phyloP scores from a whole-genome alignment of 371 early-diverging fungal species.

The Apophysomyces ossiformis region DNA sequence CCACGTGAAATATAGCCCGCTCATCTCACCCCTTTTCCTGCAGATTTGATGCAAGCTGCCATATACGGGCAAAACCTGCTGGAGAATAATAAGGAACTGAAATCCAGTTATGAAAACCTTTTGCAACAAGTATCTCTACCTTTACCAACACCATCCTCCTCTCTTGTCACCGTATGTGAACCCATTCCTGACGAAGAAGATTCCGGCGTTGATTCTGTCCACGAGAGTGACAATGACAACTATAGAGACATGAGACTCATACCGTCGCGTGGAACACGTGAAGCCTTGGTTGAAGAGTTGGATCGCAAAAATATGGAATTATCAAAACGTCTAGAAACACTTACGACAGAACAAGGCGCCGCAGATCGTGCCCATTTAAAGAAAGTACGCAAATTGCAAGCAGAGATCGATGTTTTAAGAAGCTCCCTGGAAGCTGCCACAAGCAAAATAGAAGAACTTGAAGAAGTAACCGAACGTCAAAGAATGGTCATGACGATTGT shows the following conservation, averaged over 20 bases:
- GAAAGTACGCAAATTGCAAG: conserved; percentile 23
- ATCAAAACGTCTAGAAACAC: conserved; percentile 19
- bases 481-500: conserved; percentile 1
- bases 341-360: conserved; percentile 16
- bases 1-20: conserved; percentile 7
- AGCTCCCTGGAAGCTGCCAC: conserved; percentile 29
- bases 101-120: conserved; percentile 52
- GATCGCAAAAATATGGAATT: conserved; percentile 30
- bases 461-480: conserved; percentile 18
- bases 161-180: conserved; percentile 17
- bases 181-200: conserved; percentile 5
- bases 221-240: conserved; percentile 12
- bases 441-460: conserved; percentile 28
- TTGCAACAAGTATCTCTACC: conserved; percentile 24
- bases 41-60: conserved; percentile 54
- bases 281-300: conserved; percentile 31
- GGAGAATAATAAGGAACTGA: conserved; percentile 49
- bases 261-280: conserved; percentile 21
- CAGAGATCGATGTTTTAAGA: conserved; percentile 24
- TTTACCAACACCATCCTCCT: conserved; percentile 22
- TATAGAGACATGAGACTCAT: conserved; percentile 20
- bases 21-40: neutral
- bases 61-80: conserved; percentile 54
- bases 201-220: conserved; percentile 8
- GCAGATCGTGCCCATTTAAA: conserved; percentile 18